phyloP scores from a whole-genome alignment of 148 eudicot species.

The Rhododendron mucronatum region DNA sequence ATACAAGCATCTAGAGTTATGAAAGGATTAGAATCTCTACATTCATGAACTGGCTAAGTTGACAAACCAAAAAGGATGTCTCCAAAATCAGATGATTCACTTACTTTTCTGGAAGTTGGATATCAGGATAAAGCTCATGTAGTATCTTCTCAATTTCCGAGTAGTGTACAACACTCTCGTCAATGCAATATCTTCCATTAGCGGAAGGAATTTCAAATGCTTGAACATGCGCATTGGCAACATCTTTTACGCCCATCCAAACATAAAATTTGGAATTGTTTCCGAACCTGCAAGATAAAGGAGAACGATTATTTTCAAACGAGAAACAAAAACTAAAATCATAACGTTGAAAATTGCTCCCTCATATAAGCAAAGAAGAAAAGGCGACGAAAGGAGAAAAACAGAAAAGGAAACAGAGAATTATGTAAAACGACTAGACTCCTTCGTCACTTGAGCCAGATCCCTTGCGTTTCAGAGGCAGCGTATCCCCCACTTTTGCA shows the following conservation, averaged over 20 bases:
- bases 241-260: conserved; percentile 31
- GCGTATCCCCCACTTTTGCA: too few species aligned
- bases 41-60: not conserved
- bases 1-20: not conserved
- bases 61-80: not conserved
- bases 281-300: not conserved
- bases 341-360: too few species aligned
- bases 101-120: conserved; percentile 62
- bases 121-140: conserved; percentile 48
- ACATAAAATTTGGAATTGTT: conserved; percentile 11
- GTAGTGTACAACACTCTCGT: conserved; percentile 39
- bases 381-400: too few species aligned
- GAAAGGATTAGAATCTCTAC: not conserved
- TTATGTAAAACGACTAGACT: too few species aligned
- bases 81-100: not conserved
- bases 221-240: conserved; percentile 21
- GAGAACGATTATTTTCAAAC: too few species aligned
- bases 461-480: too few species aligned
- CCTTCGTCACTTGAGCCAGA: too few species aligned
- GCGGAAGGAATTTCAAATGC: conserved; percentile 17
- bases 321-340: too few species aligned
- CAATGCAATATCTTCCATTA: conserved; percentile 25
- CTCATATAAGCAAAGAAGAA: too few species aligned
- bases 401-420: too few species aligned
- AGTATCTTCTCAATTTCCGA: conserved; percentile 47